These are phyloP conservation scores for Chaetomiaceae sp. DNA, from an alignment of 2,329 filamentous ascomycete genomes.

Conservation along the genomic window DNA sequence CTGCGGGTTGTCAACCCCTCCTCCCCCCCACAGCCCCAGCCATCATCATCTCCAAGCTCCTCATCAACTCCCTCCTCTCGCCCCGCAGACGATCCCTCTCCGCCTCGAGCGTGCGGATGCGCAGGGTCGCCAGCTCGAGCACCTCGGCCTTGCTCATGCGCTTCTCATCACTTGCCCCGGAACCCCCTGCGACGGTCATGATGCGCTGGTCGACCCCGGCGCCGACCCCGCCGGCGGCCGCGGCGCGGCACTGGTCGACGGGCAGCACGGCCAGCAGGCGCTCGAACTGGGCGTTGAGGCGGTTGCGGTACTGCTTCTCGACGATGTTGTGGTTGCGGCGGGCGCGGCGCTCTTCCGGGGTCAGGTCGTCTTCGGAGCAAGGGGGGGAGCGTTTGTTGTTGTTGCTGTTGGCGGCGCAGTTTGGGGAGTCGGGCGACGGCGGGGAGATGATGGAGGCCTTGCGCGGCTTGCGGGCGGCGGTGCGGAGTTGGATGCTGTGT, in stretches of 20 bases:
- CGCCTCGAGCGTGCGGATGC: conserved; percentile 32
- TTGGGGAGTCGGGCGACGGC: too few species aligned
- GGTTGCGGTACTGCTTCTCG: conserved; percentile 34
- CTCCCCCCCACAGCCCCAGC: background rate
- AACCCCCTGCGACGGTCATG: background rate
- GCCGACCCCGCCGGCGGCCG: background rate
- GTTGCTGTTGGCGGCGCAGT: background rate
- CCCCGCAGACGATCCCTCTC: conserved; percentile 27
- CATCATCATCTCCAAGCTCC: conserved; percentile 23
- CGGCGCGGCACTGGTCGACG: conserved; percentile 23
- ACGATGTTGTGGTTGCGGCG: conserved; percentile 33
- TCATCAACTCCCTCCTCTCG: conserved; percentile 29
- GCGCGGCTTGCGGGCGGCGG: conserved; percentile 21
- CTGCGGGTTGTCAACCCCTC: background rate
- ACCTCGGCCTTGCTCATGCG: conserved; percentile 36
- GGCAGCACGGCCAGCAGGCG: conserved; percentile 29
- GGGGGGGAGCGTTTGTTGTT: background rate
- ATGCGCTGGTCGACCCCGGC: background rate
- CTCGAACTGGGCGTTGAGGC: conserved; percentile 33
- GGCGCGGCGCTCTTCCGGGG: conserved; percentile 30
- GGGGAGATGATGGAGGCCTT: conserved; percentile 1
- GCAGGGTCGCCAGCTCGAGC: conserved; percentile 32
- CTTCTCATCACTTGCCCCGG: conserved; percentile 18
- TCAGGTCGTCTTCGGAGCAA: conserved; percentile 14
- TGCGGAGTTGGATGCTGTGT: conserved; percentile 20